Evolutionary conservation across 192 early-diverging fungal species (phyloP).

Genomic region (Entophlyctis helioformis): DNA sequence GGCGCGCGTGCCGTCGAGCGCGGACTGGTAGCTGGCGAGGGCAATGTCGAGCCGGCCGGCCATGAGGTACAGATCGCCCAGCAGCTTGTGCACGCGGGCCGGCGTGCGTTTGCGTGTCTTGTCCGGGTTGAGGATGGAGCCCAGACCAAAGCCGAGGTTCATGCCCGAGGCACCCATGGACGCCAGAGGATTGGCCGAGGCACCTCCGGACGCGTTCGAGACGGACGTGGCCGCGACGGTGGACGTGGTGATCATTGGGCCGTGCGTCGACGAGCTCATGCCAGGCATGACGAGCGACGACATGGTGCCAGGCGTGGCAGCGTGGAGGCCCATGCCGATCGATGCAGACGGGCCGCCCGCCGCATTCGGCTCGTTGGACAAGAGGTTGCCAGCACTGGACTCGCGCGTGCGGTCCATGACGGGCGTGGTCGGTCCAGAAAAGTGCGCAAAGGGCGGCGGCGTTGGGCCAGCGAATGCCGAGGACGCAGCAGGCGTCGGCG

Average conservation of each 20-base stretch:
- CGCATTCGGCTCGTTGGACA: too few relatives aligned
- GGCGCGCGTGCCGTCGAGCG: conserved; percentile 54
- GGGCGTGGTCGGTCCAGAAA: too few relatives aligned
- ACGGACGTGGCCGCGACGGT: neutral
- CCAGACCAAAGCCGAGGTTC: too few relatives aligned
- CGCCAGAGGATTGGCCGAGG: neutral
- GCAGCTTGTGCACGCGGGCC: conserved; percentile 57
- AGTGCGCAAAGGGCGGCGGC: too few relatives aligned
- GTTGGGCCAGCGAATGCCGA: too few relatives aligned
- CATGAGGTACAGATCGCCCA: conserved; percentile 64
- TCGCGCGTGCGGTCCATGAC: too few relatives aligned
- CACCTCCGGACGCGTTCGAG: neutral
- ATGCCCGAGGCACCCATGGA: neutral
- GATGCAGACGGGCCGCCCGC: too few relatives aligned
- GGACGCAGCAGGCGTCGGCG: too few relatives aligned
- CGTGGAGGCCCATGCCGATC: too few relatives aligned
- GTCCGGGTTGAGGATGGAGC: conserved; percentile 17
- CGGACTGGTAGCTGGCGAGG: conserved; percentile 39
- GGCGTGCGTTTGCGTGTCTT: conserved; percentile 52
- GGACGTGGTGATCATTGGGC: conserved; percentile 5
- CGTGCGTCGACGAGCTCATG: conserved; percentile 12
- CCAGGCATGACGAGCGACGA: too few relatives aligned
- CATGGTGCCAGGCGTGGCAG: too few relatives aligned
- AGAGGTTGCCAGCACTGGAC: too few relatives aligned
- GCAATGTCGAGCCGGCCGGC: conserved; percentile 61